Percentiles rank a stretch among this genome's conserved stretches.
phyloP scores from a whole-genome alignment of 257 asterid species.

The Gentiana dahurica region DNA sequence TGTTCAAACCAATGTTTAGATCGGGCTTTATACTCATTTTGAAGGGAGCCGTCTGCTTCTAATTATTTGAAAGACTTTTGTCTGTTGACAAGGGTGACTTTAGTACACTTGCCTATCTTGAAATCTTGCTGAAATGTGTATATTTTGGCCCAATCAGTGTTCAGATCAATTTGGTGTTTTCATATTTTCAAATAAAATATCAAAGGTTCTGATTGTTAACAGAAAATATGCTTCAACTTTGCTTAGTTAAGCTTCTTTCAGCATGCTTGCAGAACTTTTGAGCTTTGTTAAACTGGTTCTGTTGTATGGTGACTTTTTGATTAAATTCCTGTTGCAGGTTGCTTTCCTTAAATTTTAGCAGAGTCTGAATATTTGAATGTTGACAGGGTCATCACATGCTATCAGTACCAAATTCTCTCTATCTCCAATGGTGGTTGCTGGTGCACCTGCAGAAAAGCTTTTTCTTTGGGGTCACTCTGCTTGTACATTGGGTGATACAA shows the following conservation, averaged over 20 bases:
- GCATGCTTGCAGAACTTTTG: no score
- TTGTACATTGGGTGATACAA: constrained; percentile 28
- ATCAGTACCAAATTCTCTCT: constrained; percentile 30
- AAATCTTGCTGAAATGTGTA: no score
- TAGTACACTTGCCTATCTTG: no score
- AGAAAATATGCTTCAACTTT: not conserved
- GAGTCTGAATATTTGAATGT: constrained; percentile 75
- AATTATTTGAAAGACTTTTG: no score
- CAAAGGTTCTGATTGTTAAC: no score
- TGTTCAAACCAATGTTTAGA: no score
- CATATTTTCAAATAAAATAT: no score
- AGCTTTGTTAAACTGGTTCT: not conserved
- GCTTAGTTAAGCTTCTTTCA: not conserved
- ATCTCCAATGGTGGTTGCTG: constrained; percentile 31
- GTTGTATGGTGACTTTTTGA: constrained; percentile 27
- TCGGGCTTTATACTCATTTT: no score
- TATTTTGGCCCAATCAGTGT: no score
- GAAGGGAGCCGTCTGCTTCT: no score
- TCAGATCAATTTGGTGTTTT: no score
- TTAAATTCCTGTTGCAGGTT: constrained; percentile 55
- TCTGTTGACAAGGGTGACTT: no score
- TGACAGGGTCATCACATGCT: constrained; percentile 62
- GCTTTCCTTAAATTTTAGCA: constrained; percentile 55
- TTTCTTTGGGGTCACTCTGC: constrained; percentile 94
- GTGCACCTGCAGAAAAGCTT: constrained; percentile 80